Base-by-base conservation (phyloP, 345 rosid species). In the Euphorbia lathyris region DNA sequence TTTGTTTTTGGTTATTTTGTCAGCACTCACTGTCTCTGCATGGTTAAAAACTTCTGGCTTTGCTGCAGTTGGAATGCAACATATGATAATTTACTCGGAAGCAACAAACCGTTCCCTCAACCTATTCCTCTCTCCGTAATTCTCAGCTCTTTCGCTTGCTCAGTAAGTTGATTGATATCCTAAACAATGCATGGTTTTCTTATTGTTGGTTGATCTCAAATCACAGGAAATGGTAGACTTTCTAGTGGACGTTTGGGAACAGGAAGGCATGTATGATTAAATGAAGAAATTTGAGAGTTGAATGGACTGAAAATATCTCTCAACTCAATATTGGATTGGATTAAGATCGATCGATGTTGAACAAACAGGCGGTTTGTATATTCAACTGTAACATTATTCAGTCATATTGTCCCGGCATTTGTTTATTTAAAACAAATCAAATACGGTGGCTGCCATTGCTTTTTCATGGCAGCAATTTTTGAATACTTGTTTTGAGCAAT, bases 201-300 rank as follows among this genome's bases (percentile, higher is more conserved):
- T 13, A 61, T 73, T 48, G 36, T 43, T 30, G 3, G 0, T 13
- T 7, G 51, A 65, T 70, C 47, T 9, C 65, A 48, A 59, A 65
- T 70, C 69, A 34, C 86, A 92, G 98, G 98, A 90, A 82, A 93
- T 93, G 98, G 90, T 88, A 38, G 97, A 90, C 80, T 93, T 90
- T 83, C 91, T 93, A 17, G 96, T 93, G 65, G 95, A 93, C 81
- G 38, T 81, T 23, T 93, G 98, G 95, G 98, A 93, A 77, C 93
- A 93, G 72, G 97, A 90, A 73, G 98, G 94, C 14, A 76, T 88
- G 85, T 90, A 92, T 65, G 96, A 87, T 69, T 92, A 80, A 89
- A 26, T 70, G 63, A 66, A 40, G 43, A 40, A 38, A 38, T 19
- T 45, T 48, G 68, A 68, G 73, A 65, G 74, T 56, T 75, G 86